Evolutionary conservation across 305 asterid species (phyloP).

Genomic region (Solanum hybrid): DNA sequence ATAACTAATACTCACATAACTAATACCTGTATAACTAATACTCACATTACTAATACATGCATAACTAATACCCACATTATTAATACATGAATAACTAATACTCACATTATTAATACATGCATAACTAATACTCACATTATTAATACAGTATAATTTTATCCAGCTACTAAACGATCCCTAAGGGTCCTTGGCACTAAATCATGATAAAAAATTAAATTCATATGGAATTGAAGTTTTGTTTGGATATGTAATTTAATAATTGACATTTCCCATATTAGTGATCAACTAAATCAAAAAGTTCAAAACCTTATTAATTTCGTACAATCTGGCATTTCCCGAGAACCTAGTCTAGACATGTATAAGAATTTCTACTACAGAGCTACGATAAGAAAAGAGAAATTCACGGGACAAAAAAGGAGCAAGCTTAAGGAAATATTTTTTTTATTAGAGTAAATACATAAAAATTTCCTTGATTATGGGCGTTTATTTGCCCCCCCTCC

Average conservation of each 20-base stretch:
- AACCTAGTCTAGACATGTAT: not conserved
- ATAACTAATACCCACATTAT: not conserved
- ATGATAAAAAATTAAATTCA: not conserved
- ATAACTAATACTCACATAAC: not conserved
- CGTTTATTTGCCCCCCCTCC: no score
- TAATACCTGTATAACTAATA: not conserved
- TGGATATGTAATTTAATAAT: not conserved
- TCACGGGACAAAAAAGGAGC: not conserved
- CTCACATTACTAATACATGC: not conserved
- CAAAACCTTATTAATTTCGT: not conserved
- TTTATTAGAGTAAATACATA: not conserved
- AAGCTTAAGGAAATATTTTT: not conserved
- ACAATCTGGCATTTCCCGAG: not conserved
- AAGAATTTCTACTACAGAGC: not conserved
- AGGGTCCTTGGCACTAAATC: not conserved
- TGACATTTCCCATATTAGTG: not conserved
- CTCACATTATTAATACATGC: not conserved
- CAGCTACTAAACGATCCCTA: not conserved
- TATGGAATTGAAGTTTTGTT: not conserved
- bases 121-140: not conserved
- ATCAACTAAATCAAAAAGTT: not conserved
- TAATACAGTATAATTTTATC: no score
- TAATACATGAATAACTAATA: not conserved
- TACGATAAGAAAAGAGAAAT: not conserved
- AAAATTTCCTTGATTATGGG: no score